A percentile compares a stretch with the other conserved stretches of the same genome.
phyloP scores from a whole-genome alignment of 179 eudicot genomes.

The Monotropa hypopitys region DNA sequence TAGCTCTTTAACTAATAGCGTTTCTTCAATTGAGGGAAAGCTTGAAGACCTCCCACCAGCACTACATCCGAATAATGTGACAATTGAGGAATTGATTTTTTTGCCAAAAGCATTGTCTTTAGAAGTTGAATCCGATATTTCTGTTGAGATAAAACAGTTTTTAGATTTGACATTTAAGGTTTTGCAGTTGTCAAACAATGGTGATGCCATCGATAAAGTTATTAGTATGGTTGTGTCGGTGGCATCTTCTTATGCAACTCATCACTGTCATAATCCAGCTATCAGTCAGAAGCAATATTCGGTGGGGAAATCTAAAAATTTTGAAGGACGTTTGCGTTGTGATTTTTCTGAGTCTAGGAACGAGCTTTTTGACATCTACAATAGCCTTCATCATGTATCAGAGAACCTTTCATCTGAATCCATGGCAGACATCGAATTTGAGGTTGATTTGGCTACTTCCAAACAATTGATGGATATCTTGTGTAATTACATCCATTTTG shows the following conservation, averaged over 20 bases:
- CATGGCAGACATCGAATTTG: slow-evolving; percentile 47
- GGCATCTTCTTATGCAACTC: slow-evolving; percentile 46
- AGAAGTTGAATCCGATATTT: slow-evolving; percentile 36
- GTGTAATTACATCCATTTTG: slow-evolving; percentile 32
- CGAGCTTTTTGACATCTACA: slow-evolving; percentile 44
- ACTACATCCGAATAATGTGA: slow-evolving; percentile 34
- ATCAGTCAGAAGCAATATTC: slow-evolving; percentile 28
- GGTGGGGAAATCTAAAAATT: slow-evolving; percentile 21
- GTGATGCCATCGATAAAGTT: slow-evolving; percentile 31
- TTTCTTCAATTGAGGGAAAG: slow-evolving; percentile 62
- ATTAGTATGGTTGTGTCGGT: slow-evolving; percentile 40
- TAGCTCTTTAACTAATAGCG: slow-evolving; percentile 63
- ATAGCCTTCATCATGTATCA: slow-evolving; percentile 23
- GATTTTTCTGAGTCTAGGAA: slow-evolving; percentile 41
- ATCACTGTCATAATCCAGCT: slow-evolving; percentile 27
- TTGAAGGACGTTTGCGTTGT: slow-evolving; percentile 25
- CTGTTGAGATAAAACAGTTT: slow-evolving; percentile 49
- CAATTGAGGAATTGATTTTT: slow-evolving; percentile 47
- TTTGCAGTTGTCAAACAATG: slow-evolving; percentile 33
- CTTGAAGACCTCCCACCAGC: slow-evolving; percentile 87
- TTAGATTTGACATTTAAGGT: slow-evolving; percentile 51
- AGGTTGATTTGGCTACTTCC: slow-evolving; percentile 37
- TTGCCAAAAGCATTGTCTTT: slow-evolving; percentile 48
- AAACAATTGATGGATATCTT: slow-evolving; percentile 58
- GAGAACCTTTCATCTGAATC: slow-evolving; percentile 28